These are phyloP conservation scores for Excoecaria cochinchinensis DNA, from an alignment of 345 rosid species.

Conservation along the genomic window DNA sequence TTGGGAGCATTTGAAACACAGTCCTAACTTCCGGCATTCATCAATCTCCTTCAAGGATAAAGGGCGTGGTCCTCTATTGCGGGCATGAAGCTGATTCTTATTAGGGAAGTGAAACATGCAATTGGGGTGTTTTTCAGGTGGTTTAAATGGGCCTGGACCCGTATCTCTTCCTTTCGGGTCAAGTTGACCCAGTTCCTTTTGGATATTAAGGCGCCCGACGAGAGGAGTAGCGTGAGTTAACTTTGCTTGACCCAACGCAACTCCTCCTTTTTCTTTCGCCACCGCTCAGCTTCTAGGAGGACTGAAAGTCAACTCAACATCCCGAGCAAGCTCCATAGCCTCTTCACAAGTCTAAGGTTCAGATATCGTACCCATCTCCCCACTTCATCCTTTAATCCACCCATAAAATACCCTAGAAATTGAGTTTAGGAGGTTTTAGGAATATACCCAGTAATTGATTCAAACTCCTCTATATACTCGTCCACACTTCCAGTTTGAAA, in stretches of 20 bases:
- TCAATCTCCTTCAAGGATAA: background rate
- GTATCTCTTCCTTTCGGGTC: too few relatives aligned
- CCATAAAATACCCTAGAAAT: background rate
- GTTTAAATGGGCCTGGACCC: too few relatives aligned
- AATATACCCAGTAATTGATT: background rate
- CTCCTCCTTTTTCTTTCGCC: too few relatives aligned
- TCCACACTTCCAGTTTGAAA: background rate
- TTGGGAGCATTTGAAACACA: background rate
- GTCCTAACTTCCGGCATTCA: background rate
- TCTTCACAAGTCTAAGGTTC: too few relatives aligned
- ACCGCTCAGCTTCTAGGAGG: too few relatives aligned
- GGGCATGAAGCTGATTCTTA: fast-evolving
- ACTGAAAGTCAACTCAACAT: too few relatives aligned
- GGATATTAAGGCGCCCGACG: too few relatives aligned
- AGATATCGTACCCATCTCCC: too few relatives aligned
- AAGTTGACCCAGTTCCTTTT: too few relatives aligned
- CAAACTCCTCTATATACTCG: background rate
- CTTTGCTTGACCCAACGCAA: too few relatives aligned
- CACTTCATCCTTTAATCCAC: background rate
- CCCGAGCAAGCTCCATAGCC: too few relatives aligned
- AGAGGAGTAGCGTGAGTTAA: too few relatives aligned
- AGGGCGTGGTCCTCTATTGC: background rate
- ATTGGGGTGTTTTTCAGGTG: background rate
- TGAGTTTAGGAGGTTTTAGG: background rate
- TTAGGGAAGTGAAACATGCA: background rate